Evolutionary conservation across 805 yeast genomes (phyloP), one percentile per base, ranked within the genome.

Genomic region (Metschnikowia proteae): DNA sequence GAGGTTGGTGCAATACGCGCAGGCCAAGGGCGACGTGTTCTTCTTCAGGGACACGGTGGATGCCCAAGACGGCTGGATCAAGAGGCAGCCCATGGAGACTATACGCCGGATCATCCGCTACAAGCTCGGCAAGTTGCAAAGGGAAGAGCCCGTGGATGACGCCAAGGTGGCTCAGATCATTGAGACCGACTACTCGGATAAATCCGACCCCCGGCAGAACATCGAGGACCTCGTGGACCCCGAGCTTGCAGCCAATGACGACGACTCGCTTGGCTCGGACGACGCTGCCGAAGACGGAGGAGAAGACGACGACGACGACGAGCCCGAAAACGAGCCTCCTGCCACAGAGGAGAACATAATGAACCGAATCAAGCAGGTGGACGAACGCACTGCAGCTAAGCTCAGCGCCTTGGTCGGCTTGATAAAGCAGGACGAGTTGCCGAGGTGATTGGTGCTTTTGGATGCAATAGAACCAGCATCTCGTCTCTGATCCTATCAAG

Each of bases 31-130:
- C 34, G 61, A 59, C 2, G 67, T 68, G 0, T 64, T 64, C 8
- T 76, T 81, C 37, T 60, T 61, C 49, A 46, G 67, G 1, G 60
- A 56, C 1, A 29, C 48, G 26, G 59, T 59, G 23, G 83, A 81
- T 50, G 79, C 78, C 49, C 78, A 78, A 42, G 86, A 84, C 47
- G 98, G 98, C 1, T 92, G 98, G 98, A 78, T 80, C 51, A 76
- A 76, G 46, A 78, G 76, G 52, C 74, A 80, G 38, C 80, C 83
- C 3, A 73, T 89, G 59, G 76, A 78, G 27, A 81, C 82, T 28
- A 68, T 89, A 3, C 75, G 97, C 57, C 73, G 82, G 43, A 76
- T 91, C 17, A 76, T 89, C 50, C 76, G 88, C 56, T 85, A 86
- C 58, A 90, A 89, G 62, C 67, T 90, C 47, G 78, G 79, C 22